Percentiles rank a stretch among this genome's conserved stretches.
phyloP scores from a whole-genome alignment of 78 protist genomes.

The Dictyostelium capitatum region DNA sequence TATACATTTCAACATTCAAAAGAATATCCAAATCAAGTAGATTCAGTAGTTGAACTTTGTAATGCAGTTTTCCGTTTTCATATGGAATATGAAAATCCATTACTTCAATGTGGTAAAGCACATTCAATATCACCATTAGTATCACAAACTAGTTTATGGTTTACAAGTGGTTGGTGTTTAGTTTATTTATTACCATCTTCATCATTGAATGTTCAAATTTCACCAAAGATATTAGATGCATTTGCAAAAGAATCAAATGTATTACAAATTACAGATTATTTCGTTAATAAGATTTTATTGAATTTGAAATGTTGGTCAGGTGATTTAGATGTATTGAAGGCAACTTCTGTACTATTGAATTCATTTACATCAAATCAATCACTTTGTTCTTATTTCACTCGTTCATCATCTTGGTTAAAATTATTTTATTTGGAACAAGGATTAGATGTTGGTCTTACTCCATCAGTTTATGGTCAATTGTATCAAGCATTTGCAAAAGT shows the following conservation, averaged over 20 bases:
- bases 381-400: not conserved
- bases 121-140: conserved; percentile 33
- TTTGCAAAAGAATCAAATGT: not conserved
- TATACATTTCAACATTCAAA: conserved; percentile 21
- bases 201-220: not conserved
- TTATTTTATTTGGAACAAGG: not conserved
- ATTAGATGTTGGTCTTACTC: not conserved
- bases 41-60: conserved; percentile 24
- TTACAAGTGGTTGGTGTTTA: conserved; percentile 43
- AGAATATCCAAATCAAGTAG: not conserved
- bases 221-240: not conserved
- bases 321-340: conserved; percentile 14
- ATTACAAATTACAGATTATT: not conserved
- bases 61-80: conserved; percentile 30
- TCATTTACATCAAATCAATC: not conserved
- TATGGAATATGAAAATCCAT: conserved; percentile 52
- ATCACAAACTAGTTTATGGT: conserved; percentile 52
- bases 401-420: conserved; percentile 9
- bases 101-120: not conserved
- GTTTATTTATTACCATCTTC: conserved; percentile 46
- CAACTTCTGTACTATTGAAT: not conserved
- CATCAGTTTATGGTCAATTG: conserved; percentile 21
- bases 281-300: conserved; percentile 11
- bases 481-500: conserved; percentile 28
- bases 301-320: conserved; percentile 46